Base-by-base conservation (phyloP, 805 yeast genomes). In the Cyberlindnera suaveolens region DNA sequence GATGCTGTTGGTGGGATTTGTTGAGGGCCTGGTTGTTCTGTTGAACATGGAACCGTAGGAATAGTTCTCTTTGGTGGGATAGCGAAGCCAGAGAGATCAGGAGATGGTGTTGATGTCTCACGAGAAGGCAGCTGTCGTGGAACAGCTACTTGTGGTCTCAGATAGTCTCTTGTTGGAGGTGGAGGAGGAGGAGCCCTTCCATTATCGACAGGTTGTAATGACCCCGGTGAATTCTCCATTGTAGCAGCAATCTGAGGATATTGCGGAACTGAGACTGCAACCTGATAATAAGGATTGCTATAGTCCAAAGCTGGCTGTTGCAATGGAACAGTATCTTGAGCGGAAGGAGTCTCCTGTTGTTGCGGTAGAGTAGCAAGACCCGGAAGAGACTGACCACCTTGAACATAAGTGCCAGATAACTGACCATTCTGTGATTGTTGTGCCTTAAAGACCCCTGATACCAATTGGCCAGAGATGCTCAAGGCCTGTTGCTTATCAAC, bases 71-170 rank as follows among this genome's bases (percentile, higher is more conserved):
- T 48, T 11, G 56, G 48, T 9, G 58, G 56, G 18, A 50, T 39
- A 10, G 57, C 53, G 8, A 56, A 23, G 14, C 47, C 46, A 8
- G 49, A 43, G 10, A 56, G 38, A 29, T 56, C 50, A 19, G 62
- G 56, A n/a, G 56, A 51, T 3, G 50, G 52, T 20, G 52, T 14
- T 13, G 30, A 30, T 34, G 45, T 18, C 27, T 43, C 37, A 15
- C 16, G 32, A 19, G 29, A 27, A 8, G 20, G 3, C 5, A 27
- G 32, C 18, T 20, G 41, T 7, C 19, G 33, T n/a, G 48, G 47
- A 3, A 44, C 13, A 2, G 40, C 13, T 1, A 34, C 41, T 7
- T 45, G 39, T 20, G 52, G 29, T 27, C 52, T 43, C 6, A 20
- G 13, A 27, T 48, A 48, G 36, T 38, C 42, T 38, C 48, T 43